Conservation (phyloP, 805 yeast genomes). For the Kluyveromyces nonfermentans region DNA sequence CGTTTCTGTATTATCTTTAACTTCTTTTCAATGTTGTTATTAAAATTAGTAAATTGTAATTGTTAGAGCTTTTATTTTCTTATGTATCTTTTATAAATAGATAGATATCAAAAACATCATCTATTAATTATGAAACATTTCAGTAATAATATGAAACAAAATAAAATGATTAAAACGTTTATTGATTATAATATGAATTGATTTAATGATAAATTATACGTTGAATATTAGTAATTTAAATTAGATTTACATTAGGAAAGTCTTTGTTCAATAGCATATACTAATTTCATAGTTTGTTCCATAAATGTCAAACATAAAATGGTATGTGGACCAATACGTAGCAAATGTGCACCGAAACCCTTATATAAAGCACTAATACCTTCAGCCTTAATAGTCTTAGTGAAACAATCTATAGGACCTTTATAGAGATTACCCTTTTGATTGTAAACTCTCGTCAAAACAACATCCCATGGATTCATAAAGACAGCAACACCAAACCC, state of each 20-base stretch:
- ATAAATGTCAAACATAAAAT: conserved; percentile 81
- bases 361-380: conserved; percentile 86
- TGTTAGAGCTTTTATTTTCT: not conserved
- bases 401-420: conserved; percentile 83
- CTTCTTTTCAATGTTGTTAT: not conserved
- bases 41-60: not conserved
- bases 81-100: too few relatives aligned
- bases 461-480: conserved; percentile 97
- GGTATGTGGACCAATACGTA: conserved; percentile 93
- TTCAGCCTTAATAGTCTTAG: conserved; percentile 72
- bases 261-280: conserved; percentile 29
- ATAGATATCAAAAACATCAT: not conserved
- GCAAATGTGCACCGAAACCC: conserved; percentile 88
- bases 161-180: not conserved
- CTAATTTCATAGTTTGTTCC: conserved; percentile 83
- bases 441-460: conserved; percentile 89
- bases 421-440: conserved; percentile 81
- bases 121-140: not conserved
- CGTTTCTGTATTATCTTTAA: not conserved
- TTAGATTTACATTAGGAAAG: too few relatives aligned
- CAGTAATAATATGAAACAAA: not conserved
- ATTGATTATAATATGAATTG: too few relatives aligned
- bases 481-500: conserved; percentile 91
- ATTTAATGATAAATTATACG: too few relatives aligned
- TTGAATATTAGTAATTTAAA: too few relatives aligned